Evolutionary conservation across 2,329 filamentous ascomycete genomes (phyloP).

Genomic region (Cercospora berteroae): DNA sequence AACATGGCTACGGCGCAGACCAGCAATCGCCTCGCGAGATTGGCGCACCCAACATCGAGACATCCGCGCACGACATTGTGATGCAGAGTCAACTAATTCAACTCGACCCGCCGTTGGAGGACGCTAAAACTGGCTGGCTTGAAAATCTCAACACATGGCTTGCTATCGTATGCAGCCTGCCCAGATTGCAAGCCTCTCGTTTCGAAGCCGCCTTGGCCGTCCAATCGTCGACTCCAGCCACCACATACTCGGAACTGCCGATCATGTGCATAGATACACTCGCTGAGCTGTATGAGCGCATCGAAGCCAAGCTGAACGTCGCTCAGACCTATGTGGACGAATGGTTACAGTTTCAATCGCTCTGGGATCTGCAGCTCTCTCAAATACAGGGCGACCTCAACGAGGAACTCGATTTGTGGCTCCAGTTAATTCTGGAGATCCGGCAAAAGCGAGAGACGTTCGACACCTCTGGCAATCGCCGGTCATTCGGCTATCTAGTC

Average conservation of each 20-base stretch:
- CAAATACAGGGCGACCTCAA: constrained; percentile 91
- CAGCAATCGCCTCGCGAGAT: constrained; percentile 39
- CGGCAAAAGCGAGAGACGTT: constrained; percentile 94
- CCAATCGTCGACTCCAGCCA: constrained; percentile 58
- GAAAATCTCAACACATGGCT: constrained; percentile 91
- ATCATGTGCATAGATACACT: constrained; percentile 78
- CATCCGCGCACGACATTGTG: constrained; percentile 83
- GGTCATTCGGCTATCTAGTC: constrained; percentile 87
- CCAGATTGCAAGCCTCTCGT: constrained; percentile 89
- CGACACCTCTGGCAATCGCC: constrained; percentile 91
- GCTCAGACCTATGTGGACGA: constrained; percentile 90
- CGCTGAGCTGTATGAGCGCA: constrained; percentile 72
- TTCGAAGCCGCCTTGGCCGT: constrained; percentile 83
- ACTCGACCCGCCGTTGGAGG: constrained; percentile 88
- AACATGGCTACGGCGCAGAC: constrained; percentile 40
- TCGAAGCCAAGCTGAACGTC: constrained; percentile 78
- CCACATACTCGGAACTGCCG: constrained; percentile 80
- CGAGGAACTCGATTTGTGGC: constrained; percentile 87
- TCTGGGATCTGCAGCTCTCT: constrained; percentile 96
- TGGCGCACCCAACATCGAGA: constrained; percentile 66
- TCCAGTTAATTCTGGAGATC: constrained; percentile 95
- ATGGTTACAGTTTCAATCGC: constrained; percentile 96
- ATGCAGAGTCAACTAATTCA: constrained; percentile 99
- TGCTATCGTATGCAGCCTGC: constrained; percentile 84
- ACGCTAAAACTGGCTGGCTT: constrained; percentile 89